Conservation (phyloP, 345 rosid genomes). For the Hirschfeldia incana region DNA sequence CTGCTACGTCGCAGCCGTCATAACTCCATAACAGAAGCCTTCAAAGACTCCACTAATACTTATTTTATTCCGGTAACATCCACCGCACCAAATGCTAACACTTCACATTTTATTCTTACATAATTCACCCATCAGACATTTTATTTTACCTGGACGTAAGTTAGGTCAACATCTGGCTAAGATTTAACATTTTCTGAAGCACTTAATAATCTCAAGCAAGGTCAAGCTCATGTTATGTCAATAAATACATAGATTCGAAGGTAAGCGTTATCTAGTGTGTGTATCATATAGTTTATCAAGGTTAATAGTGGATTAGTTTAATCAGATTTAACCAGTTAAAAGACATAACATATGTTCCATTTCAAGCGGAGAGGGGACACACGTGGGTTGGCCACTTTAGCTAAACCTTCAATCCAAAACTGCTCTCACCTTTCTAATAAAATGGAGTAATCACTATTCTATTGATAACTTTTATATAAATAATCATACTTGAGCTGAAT, state of each 20-base stretch:
- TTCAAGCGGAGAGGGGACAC: conserved; percentile 44
- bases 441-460: background rate
- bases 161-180: background rate
- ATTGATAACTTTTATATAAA: conserved; percentile 1
- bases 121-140: background rate
- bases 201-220: background rate
- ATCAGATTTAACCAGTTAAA: conserved; percentile 24
- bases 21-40: too few species aligned
- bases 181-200: background rate
- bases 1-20: background rate
- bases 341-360: conserved; percentile 40
- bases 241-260: background rate
- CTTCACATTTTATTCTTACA: background rate
- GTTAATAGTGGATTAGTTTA: background rate
- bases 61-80: background rate
- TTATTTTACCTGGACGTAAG: background rate
- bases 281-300: background rate
- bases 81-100: background rate
- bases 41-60: background rate
- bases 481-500: conserved; percentile 11
- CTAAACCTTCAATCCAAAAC: conserved; percentile 30
- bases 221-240: conserved; percentile 12
- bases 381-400: conserved; percentile 42
- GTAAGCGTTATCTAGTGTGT: background rate
- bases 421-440: background rate